Base-by-base conservation (phyloP, 2,329 filamentous ascomycete species). In the Apiospora sp. region DNA sequence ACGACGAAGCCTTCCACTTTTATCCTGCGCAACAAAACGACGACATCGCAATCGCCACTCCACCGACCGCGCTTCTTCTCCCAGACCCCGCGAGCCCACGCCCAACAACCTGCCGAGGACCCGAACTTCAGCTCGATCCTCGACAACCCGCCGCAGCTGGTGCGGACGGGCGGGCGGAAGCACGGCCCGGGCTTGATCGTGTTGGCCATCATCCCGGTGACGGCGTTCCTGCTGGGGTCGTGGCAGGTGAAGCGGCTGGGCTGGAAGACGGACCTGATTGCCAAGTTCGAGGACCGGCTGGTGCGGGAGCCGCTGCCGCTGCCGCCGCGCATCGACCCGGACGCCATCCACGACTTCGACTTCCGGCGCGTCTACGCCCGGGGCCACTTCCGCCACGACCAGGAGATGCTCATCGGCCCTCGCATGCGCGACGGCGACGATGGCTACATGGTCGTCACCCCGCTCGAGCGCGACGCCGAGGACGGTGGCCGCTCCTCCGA, bases 341-440 rank as follows among this genome's bases (percentile, higher is more conserved):
- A 87, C n/a, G 94, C 92, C 13, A 88, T 98, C 76, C 86, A 91
- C 76, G 94, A 97, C 49, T 99, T 99, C 81, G 96, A 99, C 82
- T 98, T 96, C 84, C 90, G 96, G 74, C 90, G 94, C 72, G 93
- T 99, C 69, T 89, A 90, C 75, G 92, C 94, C 14, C 90, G 86
- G 0, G 96, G 96, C 13, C 86, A 83, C 72, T 91, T 94, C 77
- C 86, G 93, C 51, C 96, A 99, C 83, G 95, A 98, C 81, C 91
- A 93, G 81, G 96, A 99, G 86, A 99, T 99, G 95, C 87, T 99
- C 70, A 91, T 99, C 73, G 96, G 96, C 0, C 96, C 96, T 72
- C 91, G 96, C 68, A 91, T 98, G 86, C 89, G 91, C 74, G 96
- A 99, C 75, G 96, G 96, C 16, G 90, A 96, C 79, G 92, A 98